Evolutionary conservation across 768 basidiomycete species (phyloP), one percentile per base, ranked within the genome.

Genomic region (Mycena amicta): DNA sequence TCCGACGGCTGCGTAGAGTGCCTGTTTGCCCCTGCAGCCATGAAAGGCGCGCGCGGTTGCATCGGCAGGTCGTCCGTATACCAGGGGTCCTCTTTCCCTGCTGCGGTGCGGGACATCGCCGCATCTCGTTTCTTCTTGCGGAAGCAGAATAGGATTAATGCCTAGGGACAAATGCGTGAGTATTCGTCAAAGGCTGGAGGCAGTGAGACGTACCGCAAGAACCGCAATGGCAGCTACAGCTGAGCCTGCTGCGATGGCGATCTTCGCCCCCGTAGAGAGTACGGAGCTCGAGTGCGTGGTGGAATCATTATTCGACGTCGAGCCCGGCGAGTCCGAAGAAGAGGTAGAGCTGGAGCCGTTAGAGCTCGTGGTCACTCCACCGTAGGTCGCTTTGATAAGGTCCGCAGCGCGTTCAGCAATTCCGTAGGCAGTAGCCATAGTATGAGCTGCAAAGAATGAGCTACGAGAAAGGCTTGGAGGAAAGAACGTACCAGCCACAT

Each of bases 341-440:
- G 59, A 23, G 3, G 60, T 5, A 29, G 56, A 51, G n/a, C n/a
- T n/a, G 18, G 39, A 50, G 25, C 49, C 49, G 27, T n/a, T n/a
- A n/a, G 11, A 25, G 23, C 20, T 50, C 47, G 20, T 11, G 11
- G 47, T 20, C 31, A 20, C 46, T 3, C 28, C 62, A 25, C 39
- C 51, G 22, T 64, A 28, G 23, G 43, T 30, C 22, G 60, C 57
- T 52, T 64, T 64, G 51, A 64, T 64, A 4, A 64, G 5, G 15
- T 58, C 60, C 31, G 63, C 63, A 27, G 66, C 66, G 26, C 50
- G 61, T 52, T 68, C 67, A 1, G 67, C 67, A 23, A 68, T 49
- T 1, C 64, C 67, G 25, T 68, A 68, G 18, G 66, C 53, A 16
- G 67, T 68, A 25, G 57, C 52, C 61, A 62, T 62, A 37, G 60